Percentiles rank a stretch among this genome's conserved stretches.
Evolutionary conservation across 164 flowering plant species (phyloP).

Genomic region (Piper longum): DNA sequence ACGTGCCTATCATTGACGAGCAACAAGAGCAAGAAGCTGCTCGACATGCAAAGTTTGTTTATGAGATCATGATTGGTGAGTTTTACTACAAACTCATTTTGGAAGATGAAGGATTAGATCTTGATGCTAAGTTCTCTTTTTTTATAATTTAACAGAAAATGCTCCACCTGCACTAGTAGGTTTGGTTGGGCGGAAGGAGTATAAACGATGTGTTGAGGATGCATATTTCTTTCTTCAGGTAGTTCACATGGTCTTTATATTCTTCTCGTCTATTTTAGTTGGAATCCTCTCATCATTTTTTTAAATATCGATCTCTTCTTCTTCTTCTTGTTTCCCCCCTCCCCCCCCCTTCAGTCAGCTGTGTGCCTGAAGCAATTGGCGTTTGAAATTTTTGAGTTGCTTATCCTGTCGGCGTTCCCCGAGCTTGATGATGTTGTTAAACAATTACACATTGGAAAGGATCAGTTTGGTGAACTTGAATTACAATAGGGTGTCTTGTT

Average conservation of each 20-base stretch:
- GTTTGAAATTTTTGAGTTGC: conserved; percentile 65
- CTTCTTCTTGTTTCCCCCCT: no score
- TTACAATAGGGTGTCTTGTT: conserved; percentile 2
- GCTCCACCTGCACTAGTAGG: conserved; percentile 88
- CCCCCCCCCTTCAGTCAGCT: conserved; percentile 56
- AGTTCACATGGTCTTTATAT: not conserved
- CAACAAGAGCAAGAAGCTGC: conserved; percentile 55
- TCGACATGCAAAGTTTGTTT: conserved; percentile 73
- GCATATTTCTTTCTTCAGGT: conserved; percentile 97
- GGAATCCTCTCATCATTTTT: no score
- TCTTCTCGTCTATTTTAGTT: not conserved
- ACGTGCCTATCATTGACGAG: conserved; percentile 24
- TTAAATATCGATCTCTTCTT: no score
- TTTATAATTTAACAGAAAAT: conserved; percentile 35
- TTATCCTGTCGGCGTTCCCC: conserved; percentile 67
- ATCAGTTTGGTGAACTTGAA: conserved; percentile 40
- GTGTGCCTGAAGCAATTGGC: conserved; percentile 76
- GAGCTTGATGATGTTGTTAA: conserved; percentile 57
- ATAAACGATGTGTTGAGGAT: conserved; percentile 90
- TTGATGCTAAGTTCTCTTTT: not conserved
- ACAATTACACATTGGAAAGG: conserved; percentile 54
- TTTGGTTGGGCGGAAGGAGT: conserved; percentile 87
- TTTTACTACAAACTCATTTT: not conserved
- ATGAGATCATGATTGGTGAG: conserved; percentile 84
- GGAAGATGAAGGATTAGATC: no score